These are phyloP conservation scores for Colletotrichum musicola DNA, from an alignment of 2,329 filamentous ascomycete species.

Conservation along the genomic window DNA sequence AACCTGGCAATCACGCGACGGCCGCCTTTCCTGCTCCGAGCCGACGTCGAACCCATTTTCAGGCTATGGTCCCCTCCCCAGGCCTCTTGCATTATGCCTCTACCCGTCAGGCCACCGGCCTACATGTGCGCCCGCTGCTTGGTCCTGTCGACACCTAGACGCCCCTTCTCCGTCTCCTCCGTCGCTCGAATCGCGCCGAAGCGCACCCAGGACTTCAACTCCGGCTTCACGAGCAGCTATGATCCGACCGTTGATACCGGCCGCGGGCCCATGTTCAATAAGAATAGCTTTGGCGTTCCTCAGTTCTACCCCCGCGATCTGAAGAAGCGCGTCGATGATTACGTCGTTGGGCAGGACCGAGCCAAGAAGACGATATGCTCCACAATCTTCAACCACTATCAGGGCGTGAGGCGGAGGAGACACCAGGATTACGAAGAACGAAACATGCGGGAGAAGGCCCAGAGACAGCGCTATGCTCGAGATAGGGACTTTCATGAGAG, in stretches of 20 bases:
- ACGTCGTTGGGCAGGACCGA: slow-evolving; percentile 94
- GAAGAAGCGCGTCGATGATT: slow-evolving; percentile 93
- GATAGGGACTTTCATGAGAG: slow-evolving; percentile 72
- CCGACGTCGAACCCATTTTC: neutral
- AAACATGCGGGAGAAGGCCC: slow-evolving; percentile 70
- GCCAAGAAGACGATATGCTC: slow-evolving; percentile 95
- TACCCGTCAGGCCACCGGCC: slow-evolving; percentile 35
- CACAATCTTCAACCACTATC: slow-evolving; percentile 97
- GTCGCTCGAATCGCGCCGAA: slow-evolving; percentile 47
- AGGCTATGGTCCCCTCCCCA: slow-evolving; percentile 29
- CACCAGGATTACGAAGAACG: slow-evolving; percentile 79
- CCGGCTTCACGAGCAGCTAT: slow-evolving; percentile 71
- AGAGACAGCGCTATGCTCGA: slow-evolving; percentile 77
- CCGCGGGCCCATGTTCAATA: slow-evolving; percentile 71
- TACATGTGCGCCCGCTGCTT: slow-evolving; percentile 37
- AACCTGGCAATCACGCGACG: neutral
- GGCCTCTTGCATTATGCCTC: slow-evolving; percentile 26
- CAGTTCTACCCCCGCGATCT: slow-evolving; percentile 76
- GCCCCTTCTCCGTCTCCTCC: slow-evolving; percentile 47
- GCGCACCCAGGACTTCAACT: slow-evolving; percentile 64
- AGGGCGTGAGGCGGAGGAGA: slow-evolving; percentile 82
- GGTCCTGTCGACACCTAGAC: slow-evolving; percentile 22
- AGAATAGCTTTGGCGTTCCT: slow-evolving; percentile 69
- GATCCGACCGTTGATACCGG: slow-evolving; percentile 66
- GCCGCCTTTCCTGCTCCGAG: neutral